Evolutionary conservation across 2,329 filamentous ascomycete species (phyloP).

Genomic region (Fusarium sp.): DNA sequence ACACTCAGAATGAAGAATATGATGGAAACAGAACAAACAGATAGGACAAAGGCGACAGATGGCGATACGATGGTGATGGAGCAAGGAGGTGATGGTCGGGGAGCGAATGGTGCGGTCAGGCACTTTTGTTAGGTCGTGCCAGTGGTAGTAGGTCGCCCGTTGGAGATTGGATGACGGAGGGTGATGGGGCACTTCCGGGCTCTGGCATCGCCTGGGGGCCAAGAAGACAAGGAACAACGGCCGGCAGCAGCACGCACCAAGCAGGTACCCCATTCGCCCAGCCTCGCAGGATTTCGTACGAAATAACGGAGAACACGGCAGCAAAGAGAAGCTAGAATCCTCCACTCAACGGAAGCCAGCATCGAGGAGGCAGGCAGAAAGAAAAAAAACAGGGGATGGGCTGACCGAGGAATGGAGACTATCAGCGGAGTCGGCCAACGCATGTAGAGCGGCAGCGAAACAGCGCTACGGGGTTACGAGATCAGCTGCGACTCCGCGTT

Average conservation of each 20-base stretch:
- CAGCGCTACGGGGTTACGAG: conserved; percentile 24
- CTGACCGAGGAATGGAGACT: conserved; percentile 26
- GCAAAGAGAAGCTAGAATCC: not conserved
- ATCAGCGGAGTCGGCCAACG: conserved; percentile 25
- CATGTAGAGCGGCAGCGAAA: conserved; percentile 5
- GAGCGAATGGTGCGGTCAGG: conserved; percentile 42
- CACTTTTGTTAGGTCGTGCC: conserved; percentile 35
- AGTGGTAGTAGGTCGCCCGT: conserved; percentile 11
- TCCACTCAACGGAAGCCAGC: not conserved
- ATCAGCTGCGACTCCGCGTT: conserved; percentile 15
- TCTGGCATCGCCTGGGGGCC: not conserved
- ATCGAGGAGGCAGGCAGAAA: not conserved
- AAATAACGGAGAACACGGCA: conserved; percentile 4
- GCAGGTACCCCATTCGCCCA: conserved; percentile 27
- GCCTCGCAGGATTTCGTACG: conserved; percentile 19
- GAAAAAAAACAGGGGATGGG: conserved; percentile 2
- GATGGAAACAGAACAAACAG: conserved; percentile 23
- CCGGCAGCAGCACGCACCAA: conserved; percentile 10
- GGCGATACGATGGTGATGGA: conserved; percentile 30
- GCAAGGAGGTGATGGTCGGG: conserved; percentile 33
- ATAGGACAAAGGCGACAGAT: conserved; percentile 7
- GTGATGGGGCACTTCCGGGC: conserved; percentile 15
- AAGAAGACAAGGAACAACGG: conserved; percentile 20
- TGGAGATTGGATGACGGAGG: conserved; percentile 39
- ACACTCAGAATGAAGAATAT: conserved; percentile 18